Evolutionary conservation across 352 stramenopile species (phyloP).

Genomic region (Phytophthora boehmeriae): DNA sequence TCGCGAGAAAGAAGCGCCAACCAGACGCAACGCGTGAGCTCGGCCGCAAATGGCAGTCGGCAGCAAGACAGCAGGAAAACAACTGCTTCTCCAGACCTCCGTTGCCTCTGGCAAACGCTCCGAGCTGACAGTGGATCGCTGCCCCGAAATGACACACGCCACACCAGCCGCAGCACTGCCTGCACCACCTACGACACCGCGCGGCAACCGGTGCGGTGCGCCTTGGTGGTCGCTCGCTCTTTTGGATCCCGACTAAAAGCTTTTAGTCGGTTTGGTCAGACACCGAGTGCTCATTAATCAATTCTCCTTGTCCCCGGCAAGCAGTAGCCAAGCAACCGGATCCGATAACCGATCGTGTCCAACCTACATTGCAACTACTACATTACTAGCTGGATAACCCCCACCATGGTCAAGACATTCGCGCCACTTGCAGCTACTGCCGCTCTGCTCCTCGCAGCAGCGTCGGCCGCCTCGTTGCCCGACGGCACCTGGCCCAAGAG

Average conservation of each 20-base stretch:
- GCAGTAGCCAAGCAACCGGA: background rate
- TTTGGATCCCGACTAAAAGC: background rate
- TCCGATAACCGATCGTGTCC: background rate
- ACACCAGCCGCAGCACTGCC: too few species aligned
- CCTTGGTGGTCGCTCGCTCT: background rate
- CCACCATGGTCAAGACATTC: background rate
- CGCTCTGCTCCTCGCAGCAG: background rate
- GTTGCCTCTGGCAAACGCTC: too few species aligned
- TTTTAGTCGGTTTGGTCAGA: background rate
- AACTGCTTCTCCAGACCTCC: too few species aligned
- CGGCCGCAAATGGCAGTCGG: too few species aligned
- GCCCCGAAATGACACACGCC: too few species aligned
- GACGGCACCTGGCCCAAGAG: background rate
- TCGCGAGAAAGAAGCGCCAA: too few species aligned
- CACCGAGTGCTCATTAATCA: slow-evolving; percentile 4
- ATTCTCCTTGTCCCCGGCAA: background rate
- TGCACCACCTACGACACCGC: background rate
- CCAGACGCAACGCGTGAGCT: too few species aligned
- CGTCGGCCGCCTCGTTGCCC: background rate
- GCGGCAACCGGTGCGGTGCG: background rate
- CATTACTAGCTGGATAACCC: background rate
- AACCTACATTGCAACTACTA: background rate
- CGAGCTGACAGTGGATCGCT: too few species aligned
- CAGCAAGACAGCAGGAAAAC: too few species aligned
- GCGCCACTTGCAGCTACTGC: background rate